Base-by-base conservation (phyloP, 2,329 filamentous ascomycete species). In the Thermoascus crustaceus region DNA sequence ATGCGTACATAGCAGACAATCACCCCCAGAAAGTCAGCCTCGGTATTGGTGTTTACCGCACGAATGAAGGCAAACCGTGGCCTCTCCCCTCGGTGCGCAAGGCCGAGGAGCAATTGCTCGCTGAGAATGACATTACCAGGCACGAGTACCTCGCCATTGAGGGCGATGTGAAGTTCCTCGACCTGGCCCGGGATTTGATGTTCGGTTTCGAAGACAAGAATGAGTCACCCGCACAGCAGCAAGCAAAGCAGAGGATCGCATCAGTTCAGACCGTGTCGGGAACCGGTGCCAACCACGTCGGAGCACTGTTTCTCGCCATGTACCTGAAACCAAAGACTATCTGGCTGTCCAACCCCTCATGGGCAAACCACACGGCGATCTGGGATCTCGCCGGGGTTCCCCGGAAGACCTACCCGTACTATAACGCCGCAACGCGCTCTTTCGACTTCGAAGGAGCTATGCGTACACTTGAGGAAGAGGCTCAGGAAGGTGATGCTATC, bases 141-240 rank as follows among this genome's bases (percentile, higher is more conserved):
- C 91, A 96, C 72, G 91, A 98, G 72, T 98, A 96, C 69, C 85
- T 89, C 38, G 87, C 89, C 38, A 96, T 96, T 61, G 82, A 86
- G 46, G 91, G 91, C 55, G 75, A 94, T 44, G 67, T 78, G 35
- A 72, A 78, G 42, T 94, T 96, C 69, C 89, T 86, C 38, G 73
- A 76, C 54, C 86, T 89, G 56, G 88, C 89, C 16, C 83, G 85
- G 54, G 85, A 91, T 68, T 73, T 96, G 48, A 82, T 94, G 48
- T 77, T 96, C 32, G 57, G 58, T 23, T 61, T 62, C 25, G 50
- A 57, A 34, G 84, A 86, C 81, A 46, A 72, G 67, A 52, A 46
- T 52, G 49, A 42, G n/a, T 40, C 46, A 8, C 35, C 44, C n/a
- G 36, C 49, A 18, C 44, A 54, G 11, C 47, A 48, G 19, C 45